Conservation (phyloP, 495 filamentous ascomycete species). For the Friedmanniomyces endolithicus region DNA sequence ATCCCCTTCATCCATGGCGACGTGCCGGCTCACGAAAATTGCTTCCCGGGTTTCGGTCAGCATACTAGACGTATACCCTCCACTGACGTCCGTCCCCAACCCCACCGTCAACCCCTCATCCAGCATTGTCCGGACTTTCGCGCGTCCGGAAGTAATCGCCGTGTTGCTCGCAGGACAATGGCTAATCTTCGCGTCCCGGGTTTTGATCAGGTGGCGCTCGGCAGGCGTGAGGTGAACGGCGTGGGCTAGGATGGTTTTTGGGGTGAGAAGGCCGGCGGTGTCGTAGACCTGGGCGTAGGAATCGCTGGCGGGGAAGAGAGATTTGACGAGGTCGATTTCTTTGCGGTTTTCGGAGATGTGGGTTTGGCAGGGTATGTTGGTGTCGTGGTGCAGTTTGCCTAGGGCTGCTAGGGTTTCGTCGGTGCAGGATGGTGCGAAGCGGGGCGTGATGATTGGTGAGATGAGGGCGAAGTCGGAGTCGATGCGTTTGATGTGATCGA, state of each 20-base stretch:
- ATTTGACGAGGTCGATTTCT: constrained; percentile 57
- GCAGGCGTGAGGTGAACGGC: constrained; percentile 56
- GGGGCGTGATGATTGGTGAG: constrained; percentile 72
- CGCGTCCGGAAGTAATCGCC: constrained; percentile 60
- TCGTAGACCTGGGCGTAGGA: constrained; percentile 78
- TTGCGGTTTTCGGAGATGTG: constrained; percentile 76
- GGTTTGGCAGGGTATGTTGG: constrained; percentile 63
- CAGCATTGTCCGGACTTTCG: constrained; percentile 58
- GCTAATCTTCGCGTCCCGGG: constrained; percentile 49
- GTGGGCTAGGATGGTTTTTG: constrained; percentile 74
- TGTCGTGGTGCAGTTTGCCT: constrained; percentile 48
- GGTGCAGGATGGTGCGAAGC: constrained; percentile 75
- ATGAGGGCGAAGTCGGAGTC: constrained; percentile 53
- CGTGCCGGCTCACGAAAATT: constrained; percentile 55
- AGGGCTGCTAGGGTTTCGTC: constrained; percentile 45
- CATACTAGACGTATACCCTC: constrained; percentile 68
- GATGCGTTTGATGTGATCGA: constrained; percentile 52
- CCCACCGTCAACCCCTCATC: constrained; percentile 65
- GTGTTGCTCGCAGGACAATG: constrained; percentile 86
- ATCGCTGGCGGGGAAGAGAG: constrained; percentile 52
- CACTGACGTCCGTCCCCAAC: constrained; percentile 78
- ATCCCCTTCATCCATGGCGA: constrained; percentile 41
- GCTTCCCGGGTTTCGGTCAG: constrained; percentile 72
- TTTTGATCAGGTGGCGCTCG: constrained; percentile 51
- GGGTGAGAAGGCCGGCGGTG: constrained; percentile 49